Base-by-base conservation (phyloP, 1,139 yeast genomes). In the Saccharomyces pastorianus region DNA sequence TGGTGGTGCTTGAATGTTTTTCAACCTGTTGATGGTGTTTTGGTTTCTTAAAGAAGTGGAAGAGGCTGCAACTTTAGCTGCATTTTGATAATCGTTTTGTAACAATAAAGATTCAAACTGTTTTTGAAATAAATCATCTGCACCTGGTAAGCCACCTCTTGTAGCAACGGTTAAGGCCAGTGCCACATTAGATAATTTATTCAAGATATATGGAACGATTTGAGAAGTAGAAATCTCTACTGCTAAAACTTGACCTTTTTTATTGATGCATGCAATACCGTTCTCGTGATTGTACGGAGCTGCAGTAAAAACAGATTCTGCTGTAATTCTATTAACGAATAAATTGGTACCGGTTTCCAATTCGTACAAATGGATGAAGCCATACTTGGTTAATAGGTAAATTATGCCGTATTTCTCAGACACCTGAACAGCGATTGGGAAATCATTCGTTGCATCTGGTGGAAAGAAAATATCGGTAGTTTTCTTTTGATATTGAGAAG, bases 121-220 rank as follows among this genome's bases (percentile, higher is more conserved):
- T 73, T 91, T 96, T 56, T 81, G 76, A 73, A 95, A 91, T 60
- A 95, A 79, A 66, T 84, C 85, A 70, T 93, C 99, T 49, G 98
- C 99, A 60, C 99, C 99, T 50, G 96, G 95, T 70, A 95, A 81
- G 1, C 96, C 96, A 67, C 97, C 97, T 73, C 98, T 87, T 8
- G 96, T 83, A 23, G 98, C 95, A 61, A 95, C 81, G 8, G 93
- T 79, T 59, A 95, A 77, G 3, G 98, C 99, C 65, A 95, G 78
- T 29, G 87, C 81, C 31, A 93, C 89, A 67, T 95, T 93, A 53
- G 93, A 83, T 61, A 93, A 79, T 70, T 89, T 89, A 64, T 86
- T 86, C 71, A 93, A 78, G 51, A 95, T 85, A 71, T 95, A 95
- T 50, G 96, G 96, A 58, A 95, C 85, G 62, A 93, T 83, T 66